Conservation (phyloP, 2,329 filamentous ascomycete genomes). For the Phyllosticta citriasiana region DNA sequence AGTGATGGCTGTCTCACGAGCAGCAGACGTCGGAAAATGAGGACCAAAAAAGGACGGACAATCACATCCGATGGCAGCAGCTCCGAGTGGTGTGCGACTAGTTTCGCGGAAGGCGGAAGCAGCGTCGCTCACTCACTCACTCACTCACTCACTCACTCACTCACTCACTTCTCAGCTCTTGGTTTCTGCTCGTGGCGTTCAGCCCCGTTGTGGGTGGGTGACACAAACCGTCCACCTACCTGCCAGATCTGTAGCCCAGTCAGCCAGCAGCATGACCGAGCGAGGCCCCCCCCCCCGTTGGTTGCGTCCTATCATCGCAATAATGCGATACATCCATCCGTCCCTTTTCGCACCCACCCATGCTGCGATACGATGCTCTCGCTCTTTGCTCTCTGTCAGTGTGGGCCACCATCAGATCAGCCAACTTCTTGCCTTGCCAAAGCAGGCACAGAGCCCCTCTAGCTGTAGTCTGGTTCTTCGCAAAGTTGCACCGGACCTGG, state of each 20-base stretch:
- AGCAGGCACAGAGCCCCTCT: background rate
- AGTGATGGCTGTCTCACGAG: background rate
- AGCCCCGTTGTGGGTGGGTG: background rate
- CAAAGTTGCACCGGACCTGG: background rate
- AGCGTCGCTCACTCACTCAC: background rate
- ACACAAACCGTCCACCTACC: background rate
- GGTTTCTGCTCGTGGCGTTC: background rate
- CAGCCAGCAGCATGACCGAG: background rate
- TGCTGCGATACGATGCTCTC: background rate
- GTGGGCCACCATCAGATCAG: background rate
- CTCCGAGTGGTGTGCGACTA: background rate
- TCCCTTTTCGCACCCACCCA: no score
- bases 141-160: background rate
- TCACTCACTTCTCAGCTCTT: background rate
- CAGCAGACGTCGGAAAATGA: background rate
- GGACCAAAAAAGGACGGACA: background rate
- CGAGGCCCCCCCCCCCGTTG: background rate
- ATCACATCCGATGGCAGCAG: background rate
- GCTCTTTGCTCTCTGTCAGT: background rate
- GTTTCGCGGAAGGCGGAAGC: background rate
- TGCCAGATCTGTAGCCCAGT: background rate
- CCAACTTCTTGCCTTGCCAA: background rate
- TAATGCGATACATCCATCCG: background rate
- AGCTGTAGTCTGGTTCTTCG: background rate
- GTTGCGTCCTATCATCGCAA: no score